Evolutionary conservation across 805 yeast species (phyloP).

Genomic region (Myxozyma lipomycoides): DNA sequence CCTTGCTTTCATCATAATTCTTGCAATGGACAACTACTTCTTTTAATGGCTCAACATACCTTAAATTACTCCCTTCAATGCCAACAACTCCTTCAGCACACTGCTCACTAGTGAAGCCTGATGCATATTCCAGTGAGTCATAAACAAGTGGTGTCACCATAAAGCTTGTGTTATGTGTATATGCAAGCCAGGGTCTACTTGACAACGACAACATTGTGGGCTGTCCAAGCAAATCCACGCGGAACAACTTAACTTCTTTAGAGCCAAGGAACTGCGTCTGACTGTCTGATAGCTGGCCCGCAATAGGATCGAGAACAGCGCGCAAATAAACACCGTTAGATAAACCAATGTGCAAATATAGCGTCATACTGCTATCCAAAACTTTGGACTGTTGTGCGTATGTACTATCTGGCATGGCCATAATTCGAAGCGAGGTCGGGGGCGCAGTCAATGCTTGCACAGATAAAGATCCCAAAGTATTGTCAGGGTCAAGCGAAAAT

Average conservation of each 20-base stretch:
- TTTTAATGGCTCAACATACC: conserved; percentile 30
- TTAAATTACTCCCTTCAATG: conserved; percentile 48
- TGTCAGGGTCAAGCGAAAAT: conserved; percentile 55
- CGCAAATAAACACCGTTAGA: conserved; percentile 76
- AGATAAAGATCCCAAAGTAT: conserved; percentile 57
- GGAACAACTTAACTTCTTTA: conserved; percentile 51
- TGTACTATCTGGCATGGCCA: conserved; percentile 34
- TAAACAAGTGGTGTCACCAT: conserved; percentile 48
- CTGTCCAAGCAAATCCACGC: conserved; percentile 36
- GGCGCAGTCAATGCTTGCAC: conserved; percentile 63
- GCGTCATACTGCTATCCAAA: conserved; percentile 21
- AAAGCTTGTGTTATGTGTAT: conserved; percentile 37
- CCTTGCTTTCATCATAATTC: conserved; percentile 26
- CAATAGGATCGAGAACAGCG: conserved; percentile 50
- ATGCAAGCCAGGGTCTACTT: conserved; percentile 55
- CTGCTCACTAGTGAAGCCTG: conserved; percentile 61
- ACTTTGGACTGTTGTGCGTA: conserved; percentile 8
- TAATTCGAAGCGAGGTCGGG: conserved; percentile 40
- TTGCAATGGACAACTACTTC: no score
- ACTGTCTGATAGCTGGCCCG: conserved; percentile 63
- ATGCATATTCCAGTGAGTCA: conserved; percentile 42
- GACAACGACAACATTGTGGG: conserved; percentile 49
- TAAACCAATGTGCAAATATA: conserved; percentile 70
- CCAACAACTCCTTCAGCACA: conserved; percentile 61
- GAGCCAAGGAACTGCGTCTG: conserved; percentile 72